Conservation (phyloP, 139 green algal genomes). For the Coelastrella sp. region DNA sequence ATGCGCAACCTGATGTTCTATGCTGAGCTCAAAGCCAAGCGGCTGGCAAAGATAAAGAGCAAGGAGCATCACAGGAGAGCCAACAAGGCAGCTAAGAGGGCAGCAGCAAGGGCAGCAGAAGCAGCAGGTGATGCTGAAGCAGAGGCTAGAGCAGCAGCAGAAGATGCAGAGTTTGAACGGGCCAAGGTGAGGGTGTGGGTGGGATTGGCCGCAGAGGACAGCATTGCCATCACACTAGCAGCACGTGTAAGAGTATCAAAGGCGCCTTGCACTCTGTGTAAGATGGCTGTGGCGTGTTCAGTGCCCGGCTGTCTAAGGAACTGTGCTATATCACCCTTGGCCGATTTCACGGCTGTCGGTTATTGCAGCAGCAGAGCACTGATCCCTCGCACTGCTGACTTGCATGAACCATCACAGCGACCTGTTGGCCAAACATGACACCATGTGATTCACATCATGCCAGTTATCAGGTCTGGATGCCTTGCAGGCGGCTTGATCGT, state of each 20-base stretch:
- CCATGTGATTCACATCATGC: neutral
- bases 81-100: conserved; percentile 69
- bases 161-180: conserved; percentile 84
- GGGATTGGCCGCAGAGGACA: neutral
- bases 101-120: neutral
- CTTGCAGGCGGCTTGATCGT: too few species aligned
- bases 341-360: too few species aligned
- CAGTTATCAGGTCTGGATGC: neutral
- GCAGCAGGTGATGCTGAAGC: conserved; percentile 48
- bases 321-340: too few species aligned
- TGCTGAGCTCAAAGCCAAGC: conserved; percentile 91
- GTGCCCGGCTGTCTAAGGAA: too few species aligned
- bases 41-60: conserved; percentile 81
- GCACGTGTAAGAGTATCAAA: too few species aligned
- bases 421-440: too few species aligned
- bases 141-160: conserved; percentile 52
- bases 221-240: too few species aligned
- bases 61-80: conserved; percentile 70
- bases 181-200: conserved; percentile 59
- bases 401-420: too few species aligned
- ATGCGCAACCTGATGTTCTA: conserved; percentile 93
- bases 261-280: too few species aligned
- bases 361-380: too few species aligned
- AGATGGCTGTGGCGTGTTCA: neutral
- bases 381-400: too few species aligned